Conservation (phyloP, 2,329 filamentous ascomycete species). For the Aspergillus thermomutatus region DNA sequence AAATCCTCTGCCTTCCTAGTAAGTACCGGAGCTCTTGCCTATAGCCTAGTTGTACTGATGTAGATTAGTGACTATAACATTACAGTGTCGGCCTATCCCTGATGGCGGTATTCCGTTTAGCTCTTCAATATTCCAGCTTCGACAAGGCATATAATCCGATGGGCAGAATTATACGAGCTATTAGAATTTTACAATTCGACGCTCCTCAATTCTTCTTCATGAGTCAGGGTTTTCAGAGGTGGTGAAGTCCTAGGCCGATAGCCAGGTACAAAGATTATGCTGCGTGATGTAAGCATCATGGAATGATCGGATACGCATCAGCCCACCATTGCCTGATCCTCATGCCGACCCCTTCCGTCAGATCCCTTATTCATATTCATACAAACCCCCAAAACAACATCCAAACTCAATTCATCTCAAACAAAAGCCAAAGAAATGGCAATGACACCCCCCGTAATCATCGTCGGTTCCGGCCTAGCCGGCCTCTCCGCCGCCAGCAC, state of each 20-base stretch:
- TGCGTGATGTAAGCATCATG: not conserved
- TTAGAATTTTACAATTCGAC: not conserved
- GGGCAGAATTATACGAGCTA: not conserved
- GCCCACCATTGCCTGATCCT: not conserved
- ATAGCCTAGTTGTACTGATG: too few relatives aligned
- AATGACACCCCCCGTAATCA: constrained; percentile 42
- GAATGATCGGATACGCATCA: not conserved
- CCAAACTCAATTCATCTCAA: not conserved
- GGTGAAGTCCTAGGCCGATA: not conserved
- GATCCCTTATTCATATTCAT: too few relatives aligned
- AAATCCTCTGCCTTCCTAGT: too few relatives aligned
- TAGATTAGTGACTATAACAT: too few relatives aligned
- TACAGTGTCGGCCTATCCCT: too few relatives aligned
- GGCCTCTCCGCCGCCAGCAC: constrained; percentile 59
- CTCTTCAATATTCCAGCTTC: not conserved
- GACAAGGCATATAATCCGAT: too few relatives aligned
- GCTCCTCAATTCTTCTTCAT: too few relatives aligned
- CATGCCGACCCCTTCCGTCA: not conserved
- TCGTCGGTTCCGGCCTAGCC: constrained; percentile 64
- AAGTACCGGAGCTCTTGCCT: too few relatives aligned
- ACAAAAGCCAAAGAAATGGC: not conserved
- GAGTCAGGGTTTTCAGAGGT: not conserved
- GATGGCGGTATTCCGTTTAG: too few relatives aligned
- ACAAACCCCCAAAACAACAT: not conserved
- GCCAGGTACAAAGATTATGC: not conserved